Evolutionary conservation across 306 rosid species (phyloP), one percentile per base, ranked within the genome.

Genomic region (Prunus mume): DNA sequence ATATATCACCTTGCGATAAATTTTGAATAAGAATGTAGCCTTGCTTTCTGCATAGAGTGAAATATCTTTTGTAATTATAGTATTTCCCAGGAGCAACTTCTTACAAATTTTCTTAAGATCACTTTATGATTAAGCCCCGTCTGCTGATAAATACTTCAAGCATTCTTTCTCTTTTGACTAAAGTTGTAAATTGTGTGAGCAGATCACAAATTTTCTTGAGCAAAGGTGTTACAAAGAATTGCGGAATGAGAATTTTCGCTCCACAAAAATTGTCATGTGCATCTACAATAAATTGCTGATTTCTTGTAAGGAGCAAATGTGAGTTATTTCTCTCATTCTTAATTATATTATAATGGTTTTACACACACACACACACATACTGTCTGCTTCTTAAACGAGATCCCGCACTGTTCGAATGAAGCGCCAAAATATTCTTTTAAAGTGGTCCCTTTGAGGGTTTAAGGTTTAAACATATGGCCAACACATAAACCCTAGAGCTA

Each of bases 161-260:
- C 18, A 38, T 22, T 63, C 12, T 19, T 63, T 9, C 66, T 65
- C n/a, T 76, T 73, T 46, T 77, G 57, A 76, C 71, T 5, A 30
- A 62, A 68, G 72, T 79, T 79, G n/a, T 79, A 69, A 81, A 74
- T 83, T 61, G 82, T 75, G 69, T 81, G 73, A 81, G 54, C 91
- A 96, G 99, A 96, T 96, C 74, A 83, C 93, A 76, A 75, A 61
- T 45, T 85, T 90, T 77, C 93, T 96, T 52, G 98, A 96, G 85
- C 97, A 86, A 86, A 91, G 96, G 88, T 96, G 96, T 83, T 96
- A 96, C 91, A 96, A 78, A 85, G 99, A 96, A 83, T 68, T 96
- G 69, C 87, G 99, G 71, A 85, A 71, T 56, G 98, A 92, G 85
- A 96, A 91, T 68, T 85, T 91, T 74, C 87, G 7, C 24, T 80